A percentile compares a stretch with the other conserved stretches of the same genome.
These are phyloP conservation scores for Kurtzmaniella natalensis DNA, from an alignment of 1,139 yeast genomes.

Conservation along the genomic window DNA sequence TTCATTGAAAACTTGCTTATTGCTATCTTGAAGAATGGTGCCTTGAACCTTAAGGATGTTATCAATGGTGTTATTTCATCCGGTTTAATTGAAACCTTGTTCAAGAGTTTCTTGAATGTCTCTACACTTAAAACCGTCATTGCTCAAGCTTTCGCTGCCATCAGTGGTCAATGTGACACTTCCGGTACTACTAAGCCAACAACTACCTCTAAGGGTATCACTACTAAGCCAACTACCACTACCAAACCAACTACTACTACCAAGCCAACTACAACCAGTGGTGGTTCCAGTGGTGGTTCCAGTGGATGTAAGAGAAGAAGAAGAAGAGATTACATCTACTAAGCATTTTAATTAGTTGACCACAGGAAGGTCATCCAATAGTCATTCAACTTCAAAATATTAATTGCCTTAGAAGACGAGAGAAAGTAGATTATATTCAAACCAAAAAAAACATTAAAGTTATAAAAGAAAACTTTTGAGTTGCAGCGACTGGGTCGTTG, in stretches of 20 bases:
- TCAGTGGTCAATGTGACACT: conserved; percentile 33
- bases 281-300: conserved; percentile 16
- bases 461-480: no score
- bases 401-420: no score
- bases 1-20: conserved; percentile 34
- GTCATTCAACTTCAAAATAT: no score
- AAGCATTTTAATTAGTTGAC: no score
- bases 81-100: conserved; percentile 33
- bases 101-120: conserved; percentile 31
- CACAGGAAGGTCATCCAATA: no score
- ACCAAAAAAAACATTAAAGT: no score
- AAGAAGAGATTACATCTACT: conserved; percentile 30
- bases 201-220: conserved; percentile 8
- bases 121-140: conserved; percentile 35
- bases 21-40: conserved; percentile 26
- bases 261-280: conserved; percentile 3
- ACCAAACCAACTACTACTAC: conserved; percentile 2
- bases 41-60: conserved; percentile 25
- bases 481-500: no score
- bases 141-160: conserved; percentile 40
- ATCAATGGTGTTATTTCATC: conserved; percentile 33
- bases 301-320: conserved; percentile 37
- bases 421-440: no score
- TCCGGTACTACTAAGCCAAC: conserved; percentile 11
- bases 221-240: conserved; percentile 7